These are phyloP conservation scores for Aegilops bicornis DNA, from an alignment of 176 grass and related monocot genomes.

Conservation along the genomic window DNA sequence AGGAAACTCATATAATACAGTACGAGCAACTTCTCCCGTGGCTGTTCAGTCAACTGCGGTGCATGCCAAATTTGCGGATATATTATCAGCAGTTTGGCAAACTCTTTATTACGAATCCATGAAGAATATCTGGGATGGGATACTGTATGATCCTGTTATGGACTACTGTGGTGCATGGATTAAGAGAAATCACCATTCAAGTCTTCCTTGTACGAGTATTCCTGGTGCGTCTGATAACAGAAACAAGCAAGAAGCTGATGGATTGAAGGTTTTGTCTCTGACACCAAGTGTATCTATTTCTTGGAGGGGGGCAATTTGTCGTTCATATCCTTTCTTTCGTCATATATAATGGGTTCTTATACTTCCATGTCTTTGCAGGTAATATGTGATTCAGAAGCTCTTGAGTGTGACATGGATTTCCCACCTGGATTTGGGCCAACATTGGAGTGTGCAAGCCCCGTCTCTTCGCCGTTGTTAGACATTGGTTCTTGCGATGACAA, in stretches of 20 bases:
- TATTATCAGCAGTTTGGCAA: conserved; percentile 52
- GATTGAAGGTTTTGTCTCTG: conserved; percentile 36
- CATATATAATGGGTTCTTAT: conserved; percentile 6
- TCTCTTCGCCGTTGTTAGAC: conserved; percentile 22
- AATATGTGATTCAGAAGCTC: conserved; percentile 30
- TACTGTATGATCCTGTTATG: conserved; percentile 64
- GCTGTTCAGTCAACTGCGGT: conserved; percentile 12
- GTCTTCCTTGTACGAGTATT: conserved; percentile 25
- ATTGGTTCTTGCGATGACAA: conserved; percentile 3
- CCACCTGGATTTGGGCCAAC: conserved; percentile 83
- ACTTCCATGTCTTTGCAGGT: conserved; percentile 42
- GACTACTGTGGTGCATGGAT: conserved; percentile 69
- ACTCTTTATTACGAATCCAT: conserved; percentile 74
- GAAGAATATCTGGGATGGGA: conserved; percentile 66
- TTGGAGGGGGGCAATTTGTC: not conserved
- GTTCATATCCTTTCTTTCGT: conserved; percentile 19
- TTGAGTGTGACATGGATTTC: conserved; percentile 50
- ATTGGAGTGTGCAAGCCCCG: conserved; percentile 12
- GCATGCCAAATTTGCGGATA: conserved; percentile 45
- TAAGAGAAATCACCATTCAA: conserved; percentile 43
- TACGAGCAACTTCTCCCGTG: conserved; percentile 6
- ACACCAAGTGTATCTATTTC: not conserved
- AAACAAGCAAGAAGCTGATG: conserved; percentile 36
- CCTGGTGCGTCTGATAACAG: conserved; percentile 14
- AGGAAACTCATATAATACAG: conserved; percentile 21